These are phyloP conservation scores for Saccharum hybrid DNA, from an alignment of 202 grass and related monocot genomes.

Conservation along the genomic window DNA sequence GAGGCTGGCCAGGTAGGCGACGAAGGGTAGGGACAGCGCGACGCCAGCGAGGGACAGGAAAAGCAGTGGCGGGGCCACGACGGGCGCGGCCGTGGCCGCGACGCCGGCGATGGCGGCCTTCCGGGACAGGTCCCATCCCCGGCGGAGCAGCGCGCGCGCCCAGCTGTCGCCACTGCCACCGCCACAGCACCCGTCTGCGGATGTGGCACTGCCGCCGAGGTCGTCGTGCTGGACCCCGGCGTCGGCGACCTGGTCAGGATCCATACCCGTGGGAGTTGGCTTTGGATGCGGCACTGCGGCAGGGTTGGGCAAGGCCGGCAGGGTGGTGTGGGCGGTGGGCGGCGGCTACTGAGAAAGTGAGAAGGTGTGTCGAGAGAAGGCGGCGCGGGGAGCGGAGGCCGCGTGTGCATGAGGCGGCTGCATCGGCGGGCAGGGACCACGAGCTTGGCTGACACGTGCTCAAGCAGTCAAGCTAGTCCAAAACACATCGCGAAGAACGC, in stretches of 20 bases:
- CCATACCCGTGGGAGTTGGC: conserved; percentile 28
- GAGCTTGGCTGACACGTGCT: conserved; percentile 20
- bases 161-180: conserved; percentile 18
- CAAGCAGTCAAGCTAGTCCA: neutral
- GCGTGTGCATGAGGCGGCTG: conserved; percentile 16
- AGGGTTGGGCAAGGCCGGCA: neutral
- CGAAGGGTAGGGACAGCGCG: conserved; percentile 66
- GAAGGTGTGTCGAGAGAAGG: neutral
- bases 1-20: conserved; percentile 60
- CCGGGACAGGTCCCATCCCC: conserved; percentile 51
- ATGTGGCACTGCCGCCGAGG: neutral
- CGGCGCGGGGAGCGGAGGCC: neutral
- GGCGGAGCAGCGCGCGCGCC: conserved; percentile 37
- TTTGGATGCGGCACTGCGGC: neutral
- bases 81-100: conserved; percentile 51
- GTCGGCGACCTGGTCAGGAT: conserved; percentile 6
- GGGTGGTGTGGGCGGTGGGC: neutral
- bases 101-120: conserved; percentile 56
- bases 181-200: neutral
- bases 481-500: too few species aligned
- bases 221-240: neutral
- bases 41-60: conserved; percentile 58
- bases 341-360: neutral
- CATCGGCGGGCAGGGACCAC: neutral
- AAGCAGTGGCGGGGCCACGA: conserved; percentile 58